Conservation (phyloP, 1,284 basidiomycete species). For the Takashimella koratensis region DNA sequence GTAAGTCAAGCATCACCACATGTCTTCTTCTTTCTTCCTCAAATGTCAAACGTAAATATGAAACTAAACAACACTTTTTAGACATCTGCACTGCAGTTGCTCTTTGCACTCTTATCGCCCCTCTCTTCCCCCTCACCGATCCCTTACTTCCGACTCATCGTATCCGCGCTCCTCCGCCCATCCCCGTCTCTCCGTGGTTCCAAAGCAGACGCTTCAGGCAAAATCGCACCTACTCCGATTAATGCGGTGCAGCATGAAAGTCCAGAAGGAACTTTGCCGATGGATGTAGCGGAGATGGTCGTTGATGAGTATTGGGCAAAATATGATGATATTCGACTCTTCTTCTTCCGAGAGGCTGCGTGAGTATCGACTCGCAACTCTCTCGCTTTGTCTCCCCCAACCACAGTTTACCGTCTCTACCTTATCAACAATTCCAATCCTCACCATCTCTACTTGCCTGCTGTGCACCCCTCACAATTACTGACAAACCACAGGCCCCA, state of each 20-base stretch:
- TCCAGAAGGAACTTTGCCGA: constrained; percentile 39
- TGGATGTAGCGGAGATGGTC: constrained; percentile 56
- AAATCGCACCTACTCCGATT: neutral
- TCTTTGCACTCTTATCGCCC: constrained; percentile 75
- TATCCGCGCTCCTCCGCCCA: constrained; percentile 38
- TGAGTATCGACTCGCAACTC: constrained; percentile 44
- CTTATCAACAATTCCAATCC: too few relatives aligned
- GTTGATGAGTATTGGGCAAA: constrained; percentile 49
- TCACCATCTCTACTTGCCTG: too few relatives aligned
- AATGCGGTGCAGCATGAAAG: neutral
- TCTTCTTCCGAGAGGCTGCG: constrained; percentile 82
- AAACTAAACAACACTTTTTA: constrained; percentile 39
- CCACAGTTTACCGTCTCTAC: too few relatives aligned
- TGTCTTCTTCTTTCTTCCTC: constrained; percentile 5
- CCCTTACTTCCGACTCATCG: constrained; percentile 42
- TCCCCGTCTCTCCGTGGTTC: constrained; percentile 39
- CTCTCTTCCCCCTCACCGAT: constrained; percentile 61
- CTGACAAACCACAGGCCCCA: neutral
- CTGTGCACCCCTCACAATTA: too few relatives aligned
- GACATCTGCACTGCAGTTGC: constrained; percentile 70
- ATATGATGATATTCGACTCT: constrained; percentile 78
- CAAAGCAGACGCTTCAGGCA: constrained; percentile 19
- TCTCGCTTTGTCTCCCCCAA: neutral
- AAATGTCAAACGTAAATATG: constrained; percentile 1
- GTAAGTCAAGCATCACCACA: constrained; percentile 48